Percentiles rank a stretch among this genome's conserved stretches.
These are phyloP conservation scores for Wallemia hederae DNA, from an alignment of 1,284 basidiomycete genomes.

Conservation along the genomic window DNA sequence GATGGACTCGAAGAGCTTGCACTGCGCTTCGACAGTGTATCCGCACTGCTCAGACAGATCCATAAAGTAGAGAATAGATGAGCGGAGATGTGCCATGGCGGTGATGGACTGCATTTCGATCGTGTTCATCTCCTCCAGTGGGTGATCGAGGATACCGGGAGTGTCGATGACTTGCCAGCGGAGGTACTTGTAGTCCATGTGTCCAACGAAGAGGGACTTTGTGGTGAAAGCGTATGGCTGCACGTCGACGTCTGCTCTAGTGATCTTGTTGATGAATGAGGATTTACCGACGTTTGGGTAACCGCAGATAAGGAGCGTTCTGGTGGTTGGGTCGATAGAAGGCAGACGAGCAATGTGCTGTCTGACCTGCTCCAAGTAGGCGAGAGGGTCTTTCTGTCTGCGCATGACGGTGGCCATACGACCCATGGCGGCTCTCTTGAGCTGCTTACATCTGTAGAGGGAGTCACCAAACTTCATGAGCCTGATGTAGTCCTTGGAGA, in stretches of 20 bases:
- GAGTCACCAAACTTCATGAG: slow-evolving; percentile 87
- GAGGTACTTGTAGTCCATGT: slow-evolving; percentile 89
- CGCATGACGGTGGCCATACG: slow-evolving; percentile 93
- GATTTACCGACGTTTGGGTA: slow-evolving; percentile 96
- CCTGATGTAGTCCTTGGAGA: slow-evolving; percentile 81
- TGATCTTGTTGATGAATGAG: slow-evolving; percentile 93
- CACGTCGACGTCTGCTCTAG: slow-evolving; percentile 83
- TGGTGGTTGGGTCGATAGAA: slow-evolving; percentile 82
- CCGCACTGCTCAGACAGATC: slow-evolving; percentile 88
- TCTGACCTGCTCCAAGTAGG: slow-evolving; percentile 85
- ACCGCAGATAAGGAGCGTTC: slow-evolving; percentile 77
- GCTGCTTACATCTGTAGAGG: slow-evolving; percentile 82
- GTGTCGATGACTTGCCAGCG: slow-evolving; percentile 95
- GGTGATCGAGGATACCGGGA: slow-evolving; percentile 70
- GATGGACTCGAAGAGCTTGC: slow-evolving; percentile 90
- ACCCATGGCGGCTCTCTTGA: slow-evolving; percentile 77
- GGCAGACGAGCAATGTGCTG: slow-evolving; percentile 92
- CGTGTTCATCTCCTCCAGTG: slow-evolving; percentile 93
- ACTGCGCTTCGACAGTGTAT: slow-evolving; percentile 80
- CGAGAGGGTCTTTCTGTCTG: slow-evolving; percentile 81
- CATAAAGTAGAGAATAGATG: slow-evolving; percentile 84
- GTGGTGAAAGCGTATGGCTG: slow-evolving; percentile 96
- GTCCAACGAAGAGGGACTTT: slow-evolving; percentile 82
- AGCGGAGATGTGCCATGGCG: slow-evolving; percentile 70
- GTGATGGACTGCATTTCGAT: slow-evolving; percentile 99